A percentile compares a stretch with the other conserved stretches of the same genome.
phyloP scores from a whole-genome alignment of 2,329 filamentous ascomycete genomes.

The Hymenoscyphus albidus region DNA sequence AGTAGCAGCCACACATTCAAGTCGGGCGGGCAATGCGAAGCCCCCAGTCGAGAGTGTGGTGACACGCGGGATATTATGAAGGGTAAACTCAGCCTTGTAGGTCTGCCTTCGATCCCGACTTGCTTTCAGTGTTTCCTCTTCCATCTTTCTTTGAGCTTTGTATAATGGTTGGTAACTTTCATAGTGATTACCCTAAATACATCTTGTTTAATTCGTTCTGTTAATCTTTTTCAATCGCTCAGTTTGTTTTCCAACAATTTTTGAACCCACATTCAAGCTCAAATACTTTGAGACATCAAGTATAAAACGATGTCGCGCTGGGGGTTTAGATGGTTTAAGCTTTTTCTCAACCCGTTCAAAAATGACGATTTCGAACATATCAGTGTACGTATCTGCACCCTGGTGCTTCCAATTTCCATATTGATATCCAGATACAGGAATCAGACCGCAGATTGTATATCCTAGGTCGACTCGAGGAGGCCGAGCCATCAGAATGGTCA shows the following conservation, averaged over 20 bases:
- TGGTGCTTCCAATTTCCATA: too few relatives aligned
- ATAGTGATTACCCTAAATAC: background rate
- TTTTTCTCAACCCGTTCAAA: slow-evolving; percentile 25
- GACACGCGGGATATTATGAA: background rate
- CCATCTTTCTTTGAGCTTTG: background rate
- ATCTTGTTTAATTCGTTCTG: background rate
- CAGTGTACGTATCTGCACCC: slow-evolving; percentile 11
- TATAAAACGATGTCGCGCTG: slow-evolving; percentile 20
- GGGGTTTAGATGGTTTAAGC: slow-evolving; percentile 26
- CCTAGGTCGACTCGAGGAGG: slow-evolving; percentile 22
- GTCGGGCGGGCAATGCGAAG: background rate
- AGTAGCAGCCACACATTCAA: background rate
- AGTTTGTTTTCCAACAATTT: background rate
- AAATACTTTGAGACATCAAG: background rate
- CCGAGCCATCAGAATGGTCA: slow-evolving; percentile 24
- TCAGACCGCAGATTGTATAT: slow-evolving; percentile 25
- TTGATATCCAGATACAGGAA: slow-evolving; percentile 16
- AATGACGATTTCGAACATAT: slow-evolving; percentile 26
- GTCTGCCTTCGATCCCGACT: background rate
- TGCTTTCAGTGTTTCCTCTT: background rate
- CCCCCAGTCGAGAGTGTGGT: background rate
- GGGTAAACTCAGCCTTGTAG: background rate
- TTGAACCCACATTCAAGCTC: background rate
- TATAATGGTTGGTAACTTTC: background rate
- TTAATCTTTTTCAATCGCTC: background rate